Evolutionary conservation across 768 basidiomycete genomes (phyloP).

Genomic region (Lactarius deliciosus): DNA sequence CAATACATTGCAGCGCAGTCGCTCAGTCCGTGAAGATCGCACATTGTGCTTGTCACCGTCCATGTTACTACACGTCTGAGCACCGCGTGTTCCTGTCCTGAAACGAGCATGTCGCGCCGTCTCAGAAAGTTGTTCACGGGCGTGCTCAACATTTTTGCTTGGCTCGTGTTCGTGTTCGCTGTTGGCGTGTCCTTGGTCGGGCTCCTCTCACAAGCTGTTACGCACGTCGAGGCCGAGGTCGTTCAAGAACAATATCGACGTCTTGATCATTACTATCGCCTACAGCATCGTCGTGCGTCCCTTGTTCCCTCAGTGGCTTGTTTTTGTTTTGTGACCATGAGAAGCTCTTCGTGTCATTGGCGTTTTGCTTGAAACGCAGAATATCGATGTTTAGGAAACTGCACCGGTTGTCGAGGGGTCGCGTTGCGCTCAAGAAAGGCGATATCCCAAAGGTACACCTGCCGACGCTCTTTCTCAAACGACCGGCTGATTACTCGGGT

Average conservation of each 20-base stretch:
- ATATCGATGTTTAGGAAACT: slow-evolving; percentile 64
- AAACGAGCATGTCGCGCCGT: slow-evolving; percentile 16
- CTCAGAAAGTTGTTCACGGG: slow-evolving; percentile 21
- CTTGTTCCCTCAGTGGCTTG: background rate
- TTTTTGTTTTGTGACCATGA: background rate
- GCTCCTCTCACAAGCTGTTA: slow-evolving; percentile 69
- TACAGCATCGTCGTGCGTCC: slow-evolving; percentile 64
- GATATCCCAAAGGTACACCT: slow-evolving; percentile 56
- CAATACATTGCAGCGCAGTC: background rate
- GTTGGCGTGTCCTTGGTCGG: slow-evolving; percentile 62
- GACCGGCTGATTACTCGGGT: background rate
- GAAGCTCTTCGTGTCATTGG: slow-evolving; percentile 54
- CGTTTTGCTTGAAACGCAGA: slow-evolving; percentile 66
- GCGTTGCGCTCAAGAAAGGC: slow-evolving; percentile 48
- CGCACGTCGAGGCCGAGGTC: slow-evolving; percentile 55
- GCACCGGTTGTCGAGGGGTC: slow-evolving; percentile 64
- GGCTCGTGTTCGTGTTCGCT: slow-evolving; percentile 39
- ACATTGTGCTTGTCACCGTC: background rate
- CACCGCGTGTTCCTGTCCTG: background rate
- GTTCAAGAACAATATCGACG: slow-evolving; percentile 66
- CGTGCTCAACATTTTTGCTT: slow-evolving; percentile 38
- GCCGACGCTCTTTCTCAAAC: too few species aligned
- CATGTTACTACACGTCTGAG: slow-evolving; percentile 4
- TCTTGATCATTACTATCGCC: slow-evolving; percentile 64
- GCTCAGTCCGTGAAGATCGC: background rate